A percentile compares a stretch with the other conserved stretches of the same genome.
These are phyloP conservation scores for Beauveria sp. DNA, from an alignment of 2,329 filamentous ascomycete genomes.

Conservation along the genomic window DNA sequence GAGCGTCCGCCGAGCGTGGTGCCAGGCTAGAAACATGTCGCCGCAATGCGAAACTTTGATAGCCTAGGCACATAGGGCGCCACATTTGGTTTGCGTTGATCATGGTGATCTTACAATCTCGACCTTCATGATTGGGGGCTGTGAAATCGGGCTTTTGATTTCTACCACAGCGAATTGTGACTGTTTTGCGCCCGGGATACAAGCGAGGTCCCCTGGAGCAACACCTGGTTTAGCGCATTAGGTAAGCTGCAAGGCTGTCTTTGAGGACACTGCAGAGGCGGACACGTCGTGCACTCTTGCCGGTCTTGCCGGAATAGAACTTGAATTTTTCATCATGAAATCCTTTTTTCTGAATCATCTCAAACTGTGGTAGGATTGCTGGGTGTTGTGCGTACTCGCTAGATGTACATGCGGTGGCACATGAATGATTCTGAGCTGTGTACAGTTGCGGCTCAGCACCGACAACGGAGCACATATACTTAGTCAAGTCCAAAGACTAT, in stretches of 20 bases:
- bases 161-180: not conserved
- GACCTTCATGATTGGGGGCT: conserved; percentile 1
- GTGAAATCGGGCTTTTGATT: not conserved
- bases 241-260: not conserved
- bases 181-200: not conserved
- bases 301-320: no score
- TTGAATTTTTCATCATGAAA: no score
- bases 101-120: not conserved
- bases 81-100: not conserved
- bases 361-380: no score
- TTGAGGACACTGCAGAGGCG: no score
- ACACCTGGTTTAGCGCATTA: not conserved
- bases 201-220: not conserved
- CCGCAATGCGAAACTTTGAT: not conserved
- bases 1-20: conserved; percentile 30
- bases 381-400: no score
- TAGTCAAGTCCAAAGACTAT: no score
- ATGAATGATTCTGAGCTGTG: no score
- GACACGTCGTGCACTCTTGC: no score
- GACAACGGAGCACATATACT: no score
- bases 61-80: not conserved
- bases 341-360: no score
- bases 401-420: no score
- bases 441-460: no score
- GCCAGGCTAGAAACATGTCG: not conserved